Conservation (phyloP, 306 rosid species). For the Medicago arabica region DNA sequence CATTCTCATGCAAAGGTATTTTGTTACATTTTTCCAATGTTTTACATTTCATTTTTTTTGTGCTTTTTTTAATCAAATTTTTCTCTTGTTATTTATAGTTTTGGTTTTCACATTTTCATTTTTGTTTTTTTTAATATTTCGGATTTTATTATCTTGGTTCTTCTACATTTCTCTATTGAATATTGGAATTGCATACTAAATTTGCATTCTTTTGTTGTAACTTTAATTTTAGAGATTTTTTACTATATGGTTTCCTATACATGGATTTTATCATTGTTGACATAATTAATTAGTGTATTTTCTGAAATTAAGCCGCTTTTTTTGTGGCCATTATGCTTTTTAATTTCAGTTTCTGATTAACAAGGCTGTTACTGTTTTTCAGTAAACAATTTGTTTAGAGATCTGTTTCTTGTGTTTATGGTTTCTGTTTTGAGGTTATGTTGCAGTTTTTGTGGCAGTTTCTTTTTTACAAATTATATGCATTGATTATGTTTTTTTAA, state of each 20-base stretch:
- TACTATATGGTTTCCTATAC: background rate
- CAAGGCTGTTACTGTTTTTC: conserved; percentile 15
- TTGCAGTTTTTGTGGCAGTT: conserved; percentile 33
- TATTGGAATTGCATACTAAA: background rate
- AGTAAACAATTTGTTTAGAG: conserved; percentile 22
- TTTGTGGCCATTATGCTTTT: conserved; percentile 27
- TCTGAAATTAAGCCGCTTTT: conserved; percentile 9
- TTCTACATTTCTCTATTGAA: background rate
- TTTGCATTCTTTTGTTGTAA: background rate
- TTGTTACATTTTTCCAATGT: too few species aligned
- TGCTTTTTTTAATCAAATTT: too few species aligned
- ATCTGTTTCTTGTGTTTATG: conserved; percentile 26
- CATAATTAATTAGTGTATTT: conserved; percentile 21
- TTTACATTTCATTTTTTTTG: too few species aligned
- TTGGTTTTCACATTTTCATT: background rate
- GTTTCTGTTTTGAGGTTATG: conserved; percentile 10
- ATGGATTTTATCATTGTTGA: conserved; percentile 29
- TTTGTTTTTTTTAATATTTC: too few species aligned
- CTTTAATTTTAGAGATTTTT: background rate
- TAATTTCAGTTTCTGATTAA: conserved; percentile 10
- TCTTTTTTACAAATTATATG: conserved; percentile 32
- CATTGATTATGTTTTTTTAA: conserved; percentile 17
- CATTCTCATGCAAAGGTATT: background rate
- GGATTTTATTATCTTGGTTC: background rate
- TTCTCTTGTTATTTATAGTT: background rate